Evolutionary conservation across 345 rosid species (phyloP).

Genomic region (Populus davidiana): DNA sequence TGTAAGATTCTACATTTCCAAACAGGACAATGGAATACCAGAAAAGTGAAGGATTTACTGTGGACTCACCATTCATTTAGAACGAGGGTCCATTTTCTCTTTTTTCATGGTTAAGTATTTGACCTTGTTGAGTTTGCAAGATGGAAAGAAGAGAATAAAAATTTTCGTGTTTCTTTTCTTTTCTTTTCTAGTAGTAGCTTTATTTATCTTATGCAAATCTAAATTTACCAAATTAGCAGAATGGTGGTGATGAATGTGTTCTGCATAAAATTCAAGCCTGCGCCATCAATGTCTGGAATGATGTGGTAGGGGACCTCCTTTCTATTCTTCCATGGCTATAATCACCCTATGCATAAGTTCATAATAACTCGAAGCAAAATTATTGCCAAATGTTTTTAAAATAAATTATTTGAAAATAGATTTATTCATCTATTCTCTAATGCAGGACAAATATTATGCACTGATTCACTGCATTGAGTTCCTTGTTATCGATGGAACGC

Average conservation of each 20-base stretch:
- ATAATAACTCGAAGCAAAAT: no score
- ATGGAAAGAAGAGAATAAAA: not conserved
- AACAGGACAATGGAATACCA: no score
- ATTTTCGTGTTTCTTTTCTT: not conserved
- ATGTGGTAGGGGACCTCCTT: conserved; percentile 28
- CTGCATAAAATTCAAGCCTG: conserved; percentile 40
- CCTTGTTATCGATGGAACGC: conserved; percentile 29
- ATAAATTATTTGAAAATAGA: not conserved
- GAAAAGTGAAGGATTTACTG: conserved; percentile 13
- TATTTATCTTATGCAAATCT: not conserved
- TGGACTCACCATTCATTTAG: not conserved
- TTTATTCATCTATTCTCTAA: not conserved
- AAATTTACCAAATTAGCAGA: conserved; percentile 26
- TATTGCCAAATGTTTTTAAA: no score
- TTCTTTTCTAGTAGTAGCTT: not conserved
- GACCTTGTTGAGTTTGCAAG: not conserved
- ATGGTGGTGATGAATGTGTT: conserved; percentile 41
- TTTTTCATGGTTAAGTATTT: not conserved
- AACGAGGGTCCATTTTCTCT: conserved; percentile 11
- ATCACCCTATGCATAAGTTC: not conserved
- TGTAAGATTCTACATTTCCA: not conserved
- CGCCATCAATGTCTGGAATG: conserved; percentile 26
- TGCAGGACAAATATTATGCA: conserved; percentile 32
- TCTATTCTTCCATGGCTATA: not conserved
- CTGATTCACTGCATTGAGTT: conserved; percentile 42